Percentiles rank a stretch among this genome's conserved stretches.
phyloP scores from a whole-genome alignment of 2,329 filamentous ascomycete species.

The Coniosporium tulheliwenetii region DNA sequence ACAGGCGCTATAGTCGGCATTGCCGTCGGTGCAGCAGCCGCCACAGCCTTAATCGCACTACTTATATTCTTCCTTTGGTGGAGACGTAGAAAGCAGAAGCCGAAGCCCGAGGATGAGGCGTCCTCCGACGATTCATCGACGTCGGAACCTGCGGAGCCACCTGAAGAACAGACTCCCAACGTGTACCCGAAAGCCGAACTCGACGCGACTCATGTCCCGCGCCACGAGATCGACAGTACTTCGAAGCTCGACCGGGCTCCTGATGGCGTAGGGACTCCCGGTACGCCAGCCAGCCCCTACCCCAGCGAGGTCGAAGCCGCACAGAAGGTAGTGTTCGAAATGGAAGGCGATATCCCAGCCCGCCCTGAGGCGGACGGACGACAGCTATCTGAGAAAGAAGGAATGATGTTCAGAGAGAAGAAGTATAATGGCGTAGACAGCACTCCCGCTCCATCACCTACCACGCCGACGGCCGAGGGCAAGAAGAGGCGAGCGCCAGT shows the following conservation, averaged over 20 bases:
- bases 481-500: slow-evolving; percentile 1
- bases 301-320: slow-evolving; percentile 17
- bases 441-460: slow-evolving; percentile 6
- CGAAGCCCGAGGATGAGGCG: slow-evolving; percentile 1
- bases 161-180: slow-evolving; percentile 5
- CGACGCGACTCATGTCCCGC: slow-evolving; percentile 11
- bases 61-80: slow-evolving; percentile 18
- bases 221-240: slow-evolving; percentile 5
- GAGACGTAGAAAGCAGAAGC: slow-evolving; percentile 1
- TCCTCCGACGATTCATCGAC: neutral
- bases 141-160: neutral
- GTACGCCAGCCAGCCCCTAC: slow-evolving; percentile 3
- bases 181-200: slow-evolving; percentile 32
- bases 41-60: slow-evolving; percentile 13
- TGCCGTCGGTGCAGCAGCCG: slow-evolving; percentile 22
- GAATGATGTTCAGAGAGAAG: slow-evolving; percentile 27
- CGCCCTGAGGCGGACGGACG: slow-evolving; percentile 33
- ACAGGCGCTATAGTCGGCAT: slow-evolving; percentile 28
- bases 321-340: slow-evolving; percentile 28
- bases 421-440: slow-evolving; percentile 28
- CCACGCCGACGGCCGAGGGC: neutral
- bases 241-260: slow-evolving; percentile 5
- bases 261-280: slow-evolving; percentile 1
- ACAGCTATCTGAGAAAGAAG: slow-evolving; percentile 31
- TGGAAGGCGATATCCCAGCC: slow-evolving; percentile 39